Evolutionary conservation across 73 alveolate species (phyloP).

Genomic region (Paramecium primaurelia): DNA sequence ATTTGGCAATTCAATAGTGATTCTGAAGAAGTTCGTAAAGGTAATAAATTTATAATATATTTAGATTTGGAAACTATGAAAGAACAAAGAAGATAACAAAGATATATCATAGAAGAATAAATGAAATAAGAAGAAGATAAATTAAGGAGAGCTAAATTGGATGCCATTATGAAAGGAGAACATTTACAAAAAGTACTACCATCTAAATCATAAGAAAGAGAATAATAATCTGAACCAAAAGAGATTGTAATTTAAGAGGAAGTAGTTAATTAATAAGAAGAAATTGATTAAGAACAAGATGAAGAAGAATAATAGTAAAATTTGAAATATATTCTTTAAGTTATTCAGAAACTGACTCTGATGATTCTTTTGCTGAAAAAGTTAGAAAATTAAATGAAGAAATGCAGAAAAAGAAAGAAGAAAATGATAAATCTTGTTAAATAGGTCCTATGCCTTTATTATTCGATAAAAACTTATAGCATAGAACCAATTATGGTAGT

Average conservation of each 20-base stretch:
- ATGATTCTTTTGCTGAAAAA: slow-evolving; percentile 58
- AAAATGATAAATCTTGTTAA: slow-evolving; percentile 19
- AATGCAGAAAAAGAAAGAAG: slow-evolving; percentile 50
- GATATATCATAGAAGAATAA: not conserved
- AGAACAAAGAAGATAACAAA: not conserved
- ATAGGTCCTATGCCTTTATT: slow-evolving; percentile 46
- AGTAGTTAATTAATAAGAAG: not conserved
- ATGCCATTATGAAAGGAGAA: slow-evolving; percentile 48
- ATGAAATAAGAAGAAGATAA: slow-evolving; percentile 41
- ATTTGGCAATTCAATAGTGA: slow-evolving; percentile 40
- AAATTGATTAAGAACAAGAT: not conserved
- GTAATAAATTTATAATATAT: not conserved
- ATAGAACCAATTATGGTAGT: slow-evolving; percentile 50
- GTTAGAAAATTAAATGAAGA: slow-evolving; percentile 54
- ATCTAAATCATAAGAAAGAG: slow-evolving; percentile 11
- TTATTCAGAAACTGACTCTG: slow-evolving; percentile 57
- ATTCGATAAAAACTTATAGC: not conserved
- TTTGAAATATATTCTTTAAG: not conserved
- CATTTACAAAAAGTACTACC: slow-evolving; percentile 13
- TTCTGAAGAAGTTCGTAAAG: slow-evolving; percentile 19
- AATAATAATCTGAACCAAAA: not conserved
- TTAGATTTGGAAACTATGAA: slow-evolving; percentile 18
- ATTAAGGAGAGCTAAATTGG: slow-evolving; percentile 40
- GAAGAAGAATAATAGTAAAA: slow-evolving; percentile 6
- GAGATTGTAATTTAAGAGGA: not conserved